A percentile compares a stretch with the other conserved stretches of the same genome.
Evolutionary conservation across 116 monocot species (phyloP).

Genomic region (Thalassia testudinum): DNA sequence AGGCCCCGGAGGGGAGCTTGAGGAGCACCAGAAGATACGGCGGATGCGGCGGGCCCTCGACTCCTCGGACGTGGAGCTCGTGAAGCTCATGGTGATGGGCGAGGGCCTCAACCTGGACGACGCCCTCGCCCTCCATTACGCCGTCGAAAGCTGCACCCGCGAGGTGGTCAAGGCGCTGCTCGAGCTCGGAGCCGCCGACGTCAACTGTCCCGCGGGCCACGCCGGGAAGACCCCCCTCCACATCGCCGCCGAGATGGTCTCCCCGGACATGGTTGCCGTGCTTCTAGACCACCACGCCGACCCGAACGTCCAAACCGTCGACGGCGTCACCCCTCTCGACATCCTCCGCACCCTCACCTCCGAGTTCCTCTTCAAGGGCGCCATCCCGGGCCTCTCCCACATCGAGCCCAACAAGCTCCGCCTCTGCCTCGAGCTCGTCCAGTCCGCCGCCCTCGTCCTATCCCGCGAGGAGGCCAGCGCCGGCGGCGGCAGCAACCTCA

Average conservation of each 20-base stretch:
- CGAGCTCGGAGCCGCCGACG: slow-evolving; percentile 83
- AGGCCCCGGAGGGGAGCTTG: slow-evolving; percentile 14
- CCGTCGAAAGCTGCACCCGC: slow-evolving; percentile 71
- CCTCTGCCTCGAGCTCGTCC: slow-evolving; percentile 82
- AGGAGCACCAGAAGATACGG: slow-evolving; percentile 79
- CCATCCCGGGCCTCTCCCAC: slow-evolving; percentile 68
- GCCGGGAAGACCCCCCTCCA: slow-evolving; percentile 71
- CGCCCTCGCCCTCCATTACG: slow-evolving; percentile 81
- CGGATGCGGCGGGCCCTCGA: slow-evolving; percentile 85
- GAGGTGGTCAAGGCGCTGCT: slow-evolving; percentile 83
- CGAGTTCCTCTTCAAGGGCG: slow-evolving; percentile 91
- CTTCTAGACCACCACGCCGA: slow-evolving; percentile 93
- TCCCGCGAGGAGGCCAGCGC: slow-evolving; percentile 41
- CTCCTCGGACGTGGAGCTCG: slow-evolving; percentile 82
- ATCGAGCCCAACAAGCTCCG: slow-evolving; percentile 91
- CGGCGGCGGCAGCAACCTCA: slow-evolving; percentile 11
- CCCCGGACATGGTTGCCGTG: slow-evolving; percentile 86
- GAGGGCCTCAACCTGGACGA: slow-evolving; percentile 83
- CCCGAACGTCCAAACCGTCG: slow-evolving; percentile 59
- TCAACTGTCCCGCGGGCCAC: slow-evolving; percentile 72
- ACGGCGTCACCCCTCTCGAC: slow-evolving; percentile 78
- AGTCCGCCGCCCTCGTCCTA: slow-evolving; percentile 69
- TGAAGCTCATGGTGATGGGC: slow-evolving; percentile 93
- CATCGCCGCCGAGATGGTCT: slow-evolving; percentile 83
- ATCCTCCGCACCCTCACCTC: slow-evolving; percentile 69